Evolutionary conservation across 108 stramenopile genomes (phyloP).

Genomic region (Hondaea fermentalgiana): DNA sequence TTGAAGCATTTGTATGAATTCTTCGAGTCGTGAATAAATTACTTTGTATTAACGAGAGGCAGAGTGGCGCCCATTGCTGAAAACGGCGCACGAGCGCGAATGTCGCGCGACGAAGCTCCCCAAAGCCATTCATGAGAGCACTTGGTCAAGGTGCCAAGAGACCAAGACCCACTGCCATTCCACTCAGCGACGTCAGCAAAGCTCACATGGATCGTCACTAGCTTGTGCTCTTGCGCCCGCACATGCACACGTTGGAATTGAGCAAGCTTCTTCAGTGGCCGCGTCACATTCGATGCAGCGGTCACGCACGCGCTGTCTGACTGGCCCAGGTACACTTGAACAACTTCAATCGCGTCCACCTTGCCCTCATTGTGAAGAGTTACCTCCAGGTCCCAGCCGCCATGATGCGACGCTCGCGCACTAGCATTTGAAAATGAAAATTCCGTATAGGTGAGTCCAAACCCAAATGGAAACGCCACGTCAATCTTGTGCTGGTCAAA

Average conservation of each 20-base stretch:
- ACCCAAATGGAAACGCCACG: conserved; percentile 63
- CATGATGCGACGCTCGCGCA: conserved; percentile 17
- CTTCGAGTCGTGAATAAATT: no score
- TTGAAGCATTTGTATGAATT: no score
- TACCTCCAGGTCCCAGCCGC: not conserved
- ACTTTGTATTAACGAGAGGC: no score
- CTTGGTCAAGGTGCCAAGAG: not conserved
- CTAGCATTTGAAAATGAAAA: conserved; percentile 42
- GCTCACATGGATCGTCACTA: not conserved
- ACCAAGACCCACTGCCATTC: not conserved
- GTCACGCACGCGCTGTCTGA: not conserved
- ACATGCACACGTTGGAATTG: not conserved
- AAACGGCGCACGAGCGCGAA: not conserved
- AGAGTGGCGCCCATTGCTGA: not conserved
- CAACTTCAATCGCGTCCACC: not conserved
- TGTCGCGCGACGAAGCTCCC: not conserved
- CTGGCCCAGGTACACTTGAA: not conserved
- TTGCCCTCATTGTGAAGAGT: not conserved
- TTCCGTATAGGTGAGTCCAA: conserved; percentile 55
- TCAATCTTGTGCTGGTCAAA: conserved; percentile 36
- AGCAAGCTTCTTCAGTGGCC: not conserved
- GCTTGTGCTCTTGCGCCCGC: not conserved
- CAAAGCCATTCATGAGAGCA: not conserved
- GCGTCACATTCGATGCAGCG: not conserved
- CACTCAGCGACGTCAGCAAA: not conserved